A percentile compares a stretch with the other conserved stretches of the same genome.
Evolutionary conservation across 176 grass and related monocot genomes (phyloP).

Genomic region (maize (Zea mays)): DNA sequence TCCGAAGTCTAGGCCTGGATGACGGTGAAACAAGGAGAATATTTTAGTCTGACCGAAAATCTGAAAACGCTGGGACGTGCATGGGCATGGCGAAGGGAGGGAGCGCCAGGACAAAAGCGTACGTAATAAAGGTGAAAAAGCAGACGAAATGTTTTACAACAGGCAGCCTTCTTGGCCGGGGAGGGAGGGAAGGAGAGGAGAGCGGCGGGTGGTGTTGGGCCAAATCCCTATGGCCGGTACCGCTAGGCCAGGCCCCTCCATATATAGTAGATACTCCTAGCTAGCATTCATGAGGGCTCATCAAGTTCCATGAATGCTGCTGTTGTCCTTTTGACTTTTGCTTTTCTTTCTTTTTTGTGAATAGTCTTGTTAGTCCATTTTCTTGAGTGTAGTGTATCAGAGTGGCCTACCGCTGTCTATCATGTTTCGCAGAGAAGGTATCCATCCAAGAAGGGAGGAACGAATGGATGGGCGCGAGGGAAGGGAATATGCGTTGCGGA

Average conservation of each 20-base stretch:
- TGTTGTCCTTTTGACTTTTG: constrained; percentile 39
- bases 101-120: constrained; percentile 34
- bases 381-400: no score
- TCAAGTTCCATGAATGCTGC: constrained; percentile 45
- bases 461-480: not conserved
- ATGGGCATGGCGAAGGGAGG: no score
- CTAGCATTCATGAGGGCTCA: constrained; percentile 43
- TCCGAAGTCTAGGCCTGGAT: constrained; percentile 56
- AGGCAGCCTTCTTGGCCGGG: constrained; percentile 37
- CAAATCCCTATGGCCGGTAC: constrained; percentile 11
- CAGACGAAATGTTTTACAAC: constrained; percentile 28
- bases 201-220: no score
- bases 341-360: constrained; percentile 23
- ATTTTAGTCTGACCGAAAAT: constrained; percentile 15
- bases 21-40: constrained; percentile 14
- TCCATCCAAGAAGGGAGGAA: constrained; percentile 7
- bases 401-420: not conserved
- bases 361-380: not conserved
- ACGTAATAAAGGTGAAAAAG: constrained; percentile 23
- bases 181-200: not conserved
- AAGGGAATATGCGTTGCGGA: not conserved
- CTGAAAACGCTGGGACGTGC: constrained; percentile 9
- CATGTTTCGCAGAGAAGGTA: constrained; percentile 25
- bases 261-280: not conserved
- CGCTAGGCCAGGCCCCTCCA: not conserved